phyloP scores from a whole-genome alignment of 2,329 filamentous ascomycete genomes.

The Acarospora socialis region DNA sequence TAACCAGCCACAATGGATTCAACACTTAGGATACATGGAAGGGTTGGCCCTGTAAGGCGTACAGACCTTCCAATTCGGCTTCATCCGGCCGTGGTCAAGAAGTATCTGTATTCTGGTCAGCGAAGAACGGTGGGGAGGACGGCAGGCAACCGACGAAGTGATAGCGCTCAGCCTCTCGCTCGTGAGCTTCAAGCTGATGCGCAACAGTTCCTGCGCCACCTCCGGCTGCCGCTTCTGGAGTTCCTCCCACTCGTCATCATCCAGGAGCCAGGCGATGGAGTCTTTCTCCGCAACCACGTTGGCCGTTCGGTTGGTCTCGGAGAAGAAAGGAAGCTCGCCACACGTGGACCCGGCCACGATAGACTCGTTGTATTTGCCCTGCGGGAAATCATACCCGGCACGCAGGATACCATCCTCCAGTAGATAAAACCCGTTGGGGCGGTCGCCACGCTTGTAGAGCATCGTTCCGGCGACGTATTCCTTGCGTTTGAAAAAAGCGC shows the following conservation, averaged over 20 bases:
- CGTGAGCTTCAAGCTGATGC: conserved; percentile 81
- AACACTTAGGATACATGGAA: too few relatives aligned
- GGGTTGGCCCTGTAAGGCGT: too few relatives aligned
- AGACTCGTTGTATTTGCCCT: conserved; percentile 77
- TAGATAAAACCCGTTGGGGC: conserved; percentile 74
- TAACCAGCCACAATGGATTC: too few relatives aligned
- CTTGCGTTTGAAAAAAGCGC: conserved; percentile 58
- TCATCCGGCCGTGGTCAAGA: conserved; percentile 13
- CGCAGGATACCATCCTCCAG: conserved; percentile 79
- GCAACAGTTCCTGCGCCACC: conserved; percentile 69
- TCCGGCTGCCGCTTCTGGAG: conserved; percentile 61
- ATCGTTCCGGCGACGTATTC: conserved; percentile 55
- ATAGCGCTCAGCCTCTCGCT: conserved; percentile 77
- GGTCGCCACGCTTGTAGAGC: conserved; percentile 64
- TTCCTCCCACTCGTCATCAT: conserved; percentile 53
- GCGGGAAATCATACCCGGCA: conserved; percentile 80
- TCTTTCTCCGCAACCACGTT: conserved; percentile 73
- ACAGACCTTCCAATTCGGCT: background rate
- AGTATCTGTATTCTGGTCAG: conserved; percentile 9
- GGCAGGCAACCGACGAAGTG: conserved; percentile 30
- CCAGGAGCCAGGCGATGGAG: conserved; percentile 71
- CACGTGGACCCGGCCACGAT: conserved; percentile 92
- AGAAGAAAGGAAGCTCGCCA: conserved; percentile 92
- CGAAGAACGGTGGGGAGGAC: background rate
- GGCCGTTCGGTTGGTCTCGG: conserved; percentile 72